A percentile compares a stretch with the other conserved stretches of the same genome.
Evolutionary conservation across 176 grass and related monocot genomes (phyloP).

Genomic region (Microstegium vimineum): DNA sequence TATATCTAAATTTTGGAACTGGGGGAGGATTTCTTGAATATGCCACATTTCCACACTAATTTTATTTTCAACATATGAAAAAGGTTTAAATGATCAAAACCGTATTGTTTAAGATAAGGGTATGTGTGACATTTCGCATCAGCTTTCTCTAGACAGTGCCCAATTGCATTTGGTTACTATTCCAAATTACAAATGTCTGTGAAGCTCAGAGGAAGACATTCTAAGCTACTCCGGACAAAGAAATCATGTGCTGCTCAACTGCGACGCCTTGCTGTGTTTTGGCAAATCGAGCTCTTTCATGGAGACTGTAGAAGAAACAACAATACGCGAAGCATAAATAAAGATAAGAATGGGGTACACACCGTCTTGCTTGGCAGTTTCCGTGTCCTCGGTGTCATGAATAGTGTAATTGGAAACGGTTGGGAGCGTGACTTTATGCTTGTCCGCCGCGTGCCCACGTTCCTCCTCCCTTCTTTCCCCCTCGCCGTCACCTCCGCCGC

Average conservation of each 20-base stretch:
- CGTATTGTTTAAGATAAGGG: too few relatives aligned
- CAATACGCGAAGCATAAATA: neutral
- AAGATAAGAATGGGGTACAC: neutral
- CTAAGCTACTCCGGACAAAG: too few relatives aligned
- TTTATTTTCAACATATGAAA: neutral
- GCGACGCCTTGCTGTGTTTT: too few relatives aligned
- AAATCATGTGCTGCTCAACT: too few relatives aligned
- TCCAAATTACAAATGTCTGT: neutral
- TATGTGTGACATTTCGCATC: neutral
- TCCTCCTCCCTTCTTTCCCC: neutral
- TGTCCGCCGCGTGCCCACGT: conserved; percentile 3
- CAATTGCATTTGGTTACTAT: too few relatives aligned
- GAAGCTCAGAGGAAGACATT: neutral
- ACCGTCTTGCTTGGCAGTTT: conserved; percentile 40
- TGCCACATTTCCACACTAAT: neutral
- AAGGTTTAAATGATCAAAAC: neutral
- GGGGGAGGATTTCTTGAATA: neutral
- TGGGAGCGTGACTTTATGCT: conserved; percentile 71
- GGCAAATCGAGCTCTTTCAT: neutral
- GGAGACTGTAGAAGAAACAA: neutral
- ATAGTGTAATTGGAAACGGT: conserved; percentile 94
- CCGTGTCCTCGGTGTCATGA: conserved; percentile 45
- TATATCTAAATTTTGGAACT: too few relatives aligned
- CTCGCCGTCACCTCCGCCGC: conserved; percentile 5
- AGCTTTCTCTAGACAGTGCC: too few relatives aligned